phyloP scores from a whole-genome alignment of 805 yeast species.

The Starmera caribaea region DNA sequence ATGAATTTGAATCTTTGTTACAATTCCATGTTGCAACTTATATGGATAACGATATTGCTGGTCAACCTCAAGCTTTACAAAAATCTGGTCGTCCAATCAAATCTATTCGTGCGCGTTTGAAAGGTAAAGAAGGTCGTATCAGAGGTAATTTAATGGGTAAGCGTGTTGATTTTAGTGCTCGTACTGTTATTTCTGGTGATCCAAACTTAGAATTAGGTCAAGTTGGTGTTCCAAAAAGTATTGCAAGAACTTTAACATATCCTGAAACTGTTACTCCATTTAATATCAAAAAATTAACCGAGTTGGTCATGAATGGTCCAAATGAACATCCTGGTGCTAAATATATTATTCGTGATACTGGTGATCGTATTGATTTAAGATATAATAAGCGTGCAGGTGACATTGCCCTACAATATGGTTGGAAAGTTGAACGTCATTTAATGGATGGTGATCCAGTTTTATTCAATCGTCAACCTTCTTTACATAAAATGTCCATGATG shows the following conservation, averaged over 20 bases:
- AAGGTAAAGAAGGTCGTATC: constrained; percentile 98
- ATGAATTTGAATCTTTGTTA: constrained; percentile 88
- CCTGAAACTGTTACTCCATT: constrained; percentile 98
- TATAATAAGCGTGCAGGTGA: constrained; percentile 98
- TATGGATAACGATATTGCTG: constrained; percentile 99
- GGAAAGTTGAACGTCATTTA: constrained; percentile 98
- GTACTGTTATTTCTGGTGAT: constrained; percentile 99
- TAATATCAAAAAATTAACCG: constrained; percentile 88
- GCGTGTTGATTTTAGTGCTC: constrained; percentile 98
- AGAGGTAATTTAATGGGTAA: constrained; percentile 99
- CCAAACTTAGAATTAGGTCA: constrained; percentile 96
- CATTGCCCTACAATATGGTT: constrained; percentile 93
- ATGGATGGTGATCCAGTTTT: constrained; percentile 97
- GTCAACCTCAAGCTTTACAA: constrained; percentile 98
- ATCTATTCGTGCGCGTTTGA: constrained; percentile 97
- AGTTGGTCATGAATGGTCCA: constrained; percentile 93
- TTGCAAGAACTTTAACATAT: constrained; percentile 90
- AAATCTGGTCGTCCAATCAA: constrained; percentile 98
- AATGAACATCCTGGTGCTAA: constrained; percentile 99
- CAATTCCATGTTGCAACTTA: constrained; percentile 98
- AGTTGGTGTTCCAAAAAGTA: constrained; percentile 97
- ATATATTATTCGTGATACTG: constrained; percentile 95
- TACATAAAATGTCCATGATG: constrained; percentile 99
- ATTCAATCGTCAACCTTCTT: constrained; percentile 98
- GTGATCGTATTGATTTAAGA: constrained; percentile 96